Conservation (phyloP, 2,329 filamentous ascomycete species). For the Penicillium sclerotiorum region DNA sequence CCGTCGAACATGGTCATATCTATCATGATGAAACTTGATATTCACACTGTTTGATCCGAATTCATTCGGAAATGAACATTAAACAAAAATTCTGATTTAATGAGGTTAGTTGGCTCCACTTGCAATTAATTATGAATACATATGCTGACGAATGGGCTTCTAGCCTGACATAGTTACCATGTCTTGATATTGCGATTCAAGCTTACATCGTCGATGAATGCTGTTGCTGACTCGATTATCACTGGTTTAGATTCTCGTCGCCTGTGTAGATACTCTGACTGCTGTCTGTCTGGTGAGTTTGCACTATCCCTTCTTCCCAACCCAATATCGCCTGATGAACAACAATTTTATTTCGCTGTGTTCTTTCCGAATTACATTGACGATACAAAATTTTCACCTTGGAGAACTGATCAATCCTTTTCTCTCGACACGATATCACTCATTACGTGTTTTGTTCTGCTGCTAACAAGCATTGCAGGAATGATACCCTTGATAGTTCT, state of each 20-base stretch:
- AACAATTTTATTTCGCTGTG: slow-evolving; percentile 61
- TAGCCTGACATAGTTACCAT: slow-evolving; percentile 48
- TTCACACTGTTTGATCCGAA: slow-evolving; percentile 71
- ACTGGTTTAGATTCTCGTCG: slow-evolving; percentile 19
- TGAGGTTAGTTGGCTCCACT: slow-evolving; percentile 53
- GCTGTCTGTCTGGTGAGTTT: slow-evolving; percentile 27
- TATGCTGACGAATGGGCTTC: slow-evolving; percentile 37
- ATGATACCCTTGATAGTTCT: slow-evolving; percentile 8
- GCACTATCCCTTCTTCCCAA: slow-evolving; percentile 8
- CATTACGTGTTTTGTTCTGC: slow-evolving; percentile 11
- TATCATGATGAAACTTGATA: slow-evolving; percentile 65
- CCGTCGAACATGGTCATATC: slow-evolving; percentile 38
- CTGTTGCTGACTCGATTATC: slow-evolving; percentile 32
- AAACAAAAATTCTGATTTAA: slow-evolving; percentile 73
- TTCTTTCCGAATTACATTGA: slow-evolving; percentile 65
- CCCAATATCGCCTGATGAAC: slow-evolving; percentile 56
- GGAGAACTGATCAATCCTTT: slow-evolving; percentile 60
- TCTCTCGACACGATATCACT: slow-evolving; percentile 13
- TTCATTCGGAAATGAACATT: slow-evolving; percentile 61
- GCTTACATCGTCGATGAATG: slow-evolving; percentile 24
- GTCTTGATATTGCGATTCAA: slow-evolving; percentile 28
- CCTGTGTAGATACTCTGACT: slow-evolving; percentile 4
- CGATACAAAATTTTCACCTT: slow-evolving; percentile 63
- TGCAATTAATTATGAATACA: background rate
- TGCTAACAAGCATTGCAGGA: slow-evolving; percentile 30